Evolutionary conservation across 2,329 filamentous ascomycete genomes (phyloP), one percentile per base, ranked within the genome.

Genomic region (Colletotrichum sp.): DNA sequence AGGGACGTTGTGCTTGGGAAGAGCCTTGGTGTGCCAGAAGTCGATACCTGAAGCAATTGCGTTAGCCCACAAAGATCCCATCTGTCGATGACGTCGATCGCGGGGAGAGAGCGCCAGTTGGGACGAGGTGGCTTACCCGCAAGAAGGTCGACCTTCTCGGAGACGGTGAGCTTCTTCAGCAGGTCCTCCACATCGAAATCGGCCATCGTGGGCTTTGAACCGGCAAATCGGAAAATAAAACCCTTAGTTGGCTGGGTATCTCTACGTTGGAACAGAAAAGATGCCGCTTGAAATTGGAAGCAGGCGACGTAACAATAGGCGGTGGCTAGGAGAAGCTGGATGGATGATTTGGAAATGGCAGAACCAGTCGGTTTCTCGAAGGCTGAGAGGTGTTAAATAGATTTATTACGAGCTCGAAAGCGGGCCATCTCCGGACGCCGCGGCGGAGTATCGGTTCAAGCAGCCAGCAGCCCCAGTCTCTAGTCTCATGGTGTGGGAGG

Each of bases 11-110:
- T 92, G 88, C 26, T 90, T 82, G 12, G 91, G 90, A 8, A 94
- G 86, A 16, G 90, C 83, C 78, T 91, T 90, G 39, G 93, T 93
- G 80, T 94, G 92, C 93, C 93, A 95, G 80, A 94, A 94, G 83
- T 94, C 93, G 78, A 90, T 88, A 72, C 92, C 92, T 90, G 72
- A 8, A 24, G 44, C 28, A n/a, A 24, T 24, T 39, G 34, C 12
- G 32, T 71, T 30, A 66, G 64, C 49, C 63, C 52, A 28, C 32
- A 16, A 13, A 44, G 18, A 32, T 10, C 15, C 18, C n/a, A 16
- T n/a, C 3, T 34, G n/a, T 69, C 7, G n/a, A 36, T 34, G 21
- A 32, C 16, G 62, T 30, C 44, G 36, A 44, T 16, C n/a, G 34
- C 12, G 12, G 12, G 36, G 26, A 5, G 28, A 64, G n/a, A 10